Evolutionary conservation across 2,329 filamentous ascomycete genomes (phyloP).

Genomic region (Sporothrix curviconia): DNA sequence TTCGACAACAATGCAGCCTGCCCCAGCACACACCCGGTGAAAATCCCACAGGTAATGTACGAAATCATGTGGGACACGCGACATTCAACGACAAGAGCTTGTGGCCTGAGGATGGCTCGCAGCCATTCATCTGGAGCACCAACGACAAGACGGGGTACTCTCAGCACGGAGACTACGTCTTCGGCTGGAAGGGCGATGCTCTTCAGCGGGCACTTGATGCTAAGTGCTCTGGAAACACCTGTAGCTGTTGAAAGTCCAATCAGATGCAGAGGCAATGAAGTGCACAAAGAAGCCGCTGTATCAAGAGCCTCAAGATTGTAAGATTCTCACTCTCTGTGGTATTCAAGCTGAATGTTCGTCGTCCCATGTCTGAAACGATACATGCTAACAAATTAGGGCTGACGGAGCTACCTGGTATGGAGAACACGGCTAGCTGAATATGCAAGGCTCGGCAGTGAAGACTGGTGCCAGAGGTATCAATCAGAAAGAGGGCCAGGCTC

Average conservation of each 20-base stretch:
- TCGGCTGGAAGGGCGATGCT: slow-evolving; percentile 22
- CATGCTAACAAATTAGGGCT: slow-evolving; percentile 10
- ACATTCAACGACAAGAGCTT: slow-evolving; percentile 29
- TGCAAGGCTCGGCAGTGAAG: no score
- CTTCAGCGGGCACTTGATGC: slow-evolving; percentile 20
- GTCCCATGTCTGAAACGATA: slow-evolving; percentile 36
- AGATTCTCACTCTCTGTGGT: slow-evolving; percentile 31
- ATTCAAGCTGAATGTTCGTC: no score
- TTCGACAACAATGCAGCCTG: slow-evolving; percentile 21
- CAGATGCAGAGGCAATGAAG: slow-evolving; percentile 18
- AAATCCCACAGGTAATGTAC: slow-evolving; percentile 23
- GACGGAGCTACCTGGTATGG: slow-evolving; percentile 13
- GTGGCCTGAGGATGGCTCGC: slow-evolving; percentile 30
- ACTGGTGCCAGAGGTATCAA: no score
- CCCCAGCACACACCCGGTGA: slow-evolving; percentile 19
- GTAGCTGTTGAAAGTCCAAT: slow-evolving; percentile 18
- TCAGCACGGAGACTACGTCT: slow-evolving; percentile 23
- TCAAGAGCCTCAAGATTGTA: slow-evolving; percentile 12
- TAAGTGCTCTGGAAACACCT: slow-evolving; percentile 21
- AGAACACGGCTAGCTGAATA: background rate
- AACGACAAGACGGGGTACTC: slow-evolving; percentile 21
- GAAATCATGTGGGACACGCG: slow-evolving; percentile 22
- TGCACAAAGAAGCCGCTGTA: slow-evolving; percentile 21
- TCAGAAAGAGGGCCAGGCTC: no score
- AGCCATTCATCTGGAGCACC: slow-evolving; percentile 25